Evolutionary conservation across 352 stramenopile species (phyloP), one percentile per base, ranked within the genome.

Genomic region (Globisporangium nodosum): DNA sequence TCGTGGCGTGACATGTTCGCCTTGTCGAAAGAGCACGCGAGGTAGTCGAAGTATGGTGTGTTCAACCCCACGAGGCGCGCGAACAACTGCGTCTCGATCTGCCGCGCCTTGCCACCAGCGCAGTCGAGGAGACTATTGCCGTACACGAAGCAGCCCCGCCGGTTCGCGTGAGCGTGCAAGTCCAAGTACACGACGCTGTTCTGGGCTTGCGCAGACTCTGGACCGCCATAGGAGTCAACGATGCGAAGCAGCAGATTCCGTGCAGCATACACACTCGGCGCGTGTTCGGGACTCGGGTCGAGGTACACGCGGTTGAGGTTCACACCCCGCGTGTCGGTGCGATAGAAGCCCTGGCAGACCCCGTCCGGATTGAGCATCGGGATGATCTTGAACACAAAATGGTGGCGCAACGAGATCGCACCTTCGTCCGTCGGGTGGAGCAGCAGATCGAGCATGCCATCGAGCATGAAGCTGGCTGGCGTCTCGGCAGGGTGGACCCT

Each of bases 221-320:
- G 21, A n/a, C 71, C 60, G 21, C 71, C 67, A 27, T 81, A 81
- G n/a, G 58, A 46, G 3, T 65, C 42, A 1, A 75, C 56, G 5
- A 66, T 50, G 2, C 74, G 30, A 16, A 80, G 52, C 8, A 90
- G 58, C 11, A 91, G 46, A 11, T 74, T 59, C 42, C 89, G 90
- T 15, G 75, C 48, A 40, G 78, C 87, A 56, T 74, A 96, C 27
- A 97, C 77, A 0, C 80, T 71, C 5, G 89, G 84, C 27, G 92
- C 76, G 9, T 64, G 20, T 1, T 70, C 58, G 2, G 61, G 49
- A 11, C 80, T 62, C 1, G 82, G 83, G 3, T 68, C 56, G 53
- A 77, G 73, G 63, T 97, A 97, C 46, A 94, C 85, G 35, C 91
- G 77, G 69, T 97, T 97, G 46, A 97, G 64, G 66, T 97, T 97